Conservation (phyloP, 441 rosid species). For the Sinapis alba region DNA sequence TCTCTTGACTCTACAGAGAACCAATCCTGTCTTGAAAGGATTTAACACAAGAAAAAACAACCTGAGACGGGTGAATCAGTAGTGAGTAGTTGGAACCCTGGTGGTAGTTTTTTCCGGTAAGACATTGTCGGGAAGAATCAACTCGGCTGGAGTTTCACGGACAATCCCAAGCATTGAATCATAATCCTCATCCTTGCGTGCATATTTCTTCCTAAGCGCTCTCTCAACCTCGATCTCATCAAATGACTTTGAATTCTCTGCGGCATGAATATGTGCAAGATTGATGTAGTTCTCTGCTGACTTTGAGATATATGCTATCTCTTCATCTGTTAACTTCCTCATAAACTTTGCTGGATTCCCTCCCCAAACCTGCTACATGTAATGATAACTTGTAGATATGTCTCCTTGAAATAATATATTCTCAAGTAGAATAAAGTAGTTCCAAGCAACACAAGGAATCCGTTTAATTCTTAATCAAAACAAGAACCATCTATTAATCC, state of each 20-base stretch:
- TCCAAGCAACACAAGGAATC: background rate
- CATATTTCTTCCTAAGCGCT: constrained; percentile 62
- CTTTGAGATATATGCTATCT: constrained; percentile 59
- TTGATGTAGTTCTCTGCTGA: constrained; percentile 63
- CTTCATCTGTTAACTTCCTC: constrained; percentile 72
- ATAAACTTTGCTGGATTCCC: constrained; percentile 72
- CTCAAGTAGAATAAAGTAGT: too few species aligned
- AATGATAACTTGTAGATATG: background rate
- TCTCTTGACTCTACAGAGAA: constrained; percentile 39
- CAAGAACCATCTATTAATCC: background rate
- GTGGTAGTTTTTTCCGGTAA: constrained; percentile 52
- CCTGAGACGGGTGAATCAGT: constrained; percentile 43
- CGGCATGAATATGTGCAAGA: constrained; percentile 64
- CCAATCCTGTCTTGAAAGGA: constrained; percentile 27
- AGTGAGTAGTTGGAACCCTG: constrained; percentile 47
- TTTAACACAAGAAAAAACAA: background rate
- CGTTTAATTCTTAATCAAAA: too few species aligned
- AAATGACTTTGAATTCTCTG: constrained; percentile 66
- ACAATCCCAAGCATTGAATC: constrained; percentile 69
- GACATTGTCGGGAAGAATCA: constrained; percentile 76
- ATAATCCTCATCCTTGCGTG: constrained; percentile 65
- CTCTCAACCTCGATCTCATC: constrained; percentile 67
- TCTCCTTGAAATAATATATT: too few species aligned
- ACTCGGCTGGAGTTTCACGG: constrained; percentile 63
- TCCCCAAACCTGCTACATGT: constrained; percentile 63